Base-by-base conservation (phyloP, 116 monocot genomes). In the Thalassia testudinum region DNA sequence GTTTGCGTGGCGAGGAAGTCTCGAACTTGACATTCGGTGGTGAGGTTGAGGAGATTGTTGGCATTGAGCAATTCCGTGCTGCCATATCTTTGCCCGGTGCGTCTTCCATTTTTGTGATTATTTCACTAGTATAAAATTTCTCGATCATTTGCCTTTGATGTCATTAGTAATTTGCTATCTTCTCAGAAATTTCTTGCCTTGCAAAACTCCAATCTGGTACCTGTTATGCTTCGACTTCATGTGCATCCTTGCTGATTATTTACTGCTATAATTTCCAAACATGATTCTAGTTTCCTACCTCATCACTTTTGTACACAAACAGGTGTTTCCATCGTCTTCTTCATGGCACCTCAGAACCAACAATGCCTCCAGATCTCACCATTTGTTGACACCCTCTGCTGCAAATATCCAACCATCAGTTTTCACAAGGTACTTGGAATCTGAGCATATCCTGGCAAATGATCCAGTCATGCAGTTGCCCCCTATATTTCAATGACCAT, bases 311-410 rank as follows among this genome's bases (percentile, higher is more conserved):
- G 3, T 34, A 10, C 30, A 34, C 10, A 34, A n/a, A 34, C 81
- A 91, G 91, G 91, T 44, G 66, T 76, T 29, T 81, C 78, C 19
- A 66, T 91, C 37, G 77, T 91, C 10, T 72, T 64, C 60, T 91
- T 91, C 52, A 74, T 72, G 75, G 62, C 71, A 0, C 25, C 61
- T 26, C 24, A 24, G 18, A 78, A 82, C 60, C 59, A 48, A 24
- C 72, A 74, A 12, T 85, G 91, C 62, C 37, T 44, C 37, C 70
- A 76, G 64, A 72, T 79, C 13, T 52, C 73, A 37, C 76, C 75
- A 29, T 74, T 76, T 50, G 68, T 91, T 17, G 76, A 85, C 49
- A 12, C 54, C 0, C 76, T 91, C 5, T 85, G 91, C 53, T 65
- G 49, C 10, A 62, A 69, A 65, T 82, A 73, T 45, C 85, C 91